Percentiles rank a stretch among this genome's conserved stretches.
Evolutionary conservation across 352 stramenopile species (phyloP).

Genomic region (Globisporangium cylindrosporum): DNA sequence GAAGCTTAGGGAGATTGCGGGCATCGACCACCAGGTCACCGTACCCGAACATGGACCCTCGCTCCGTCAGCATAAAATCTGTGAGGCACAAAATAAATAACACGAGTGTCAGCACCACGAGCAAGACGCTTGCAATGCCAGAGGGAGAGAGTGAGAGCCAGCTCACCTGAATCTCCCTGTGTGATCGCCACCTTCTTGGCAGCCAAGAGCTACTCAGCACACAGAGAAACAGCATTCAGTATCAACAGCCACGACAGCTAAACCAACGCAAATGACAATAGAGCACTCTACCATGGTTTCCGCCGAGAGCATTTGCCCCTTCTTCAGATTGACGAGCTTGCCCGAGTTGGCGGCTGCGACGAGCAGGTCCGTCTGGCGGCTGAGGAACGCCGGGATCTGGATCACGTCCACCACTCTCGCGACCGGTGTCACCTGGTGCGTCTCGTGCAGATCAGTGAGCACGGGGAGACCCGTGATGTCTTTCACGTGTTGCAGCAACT

Average conservation of each 20-base stretch:
- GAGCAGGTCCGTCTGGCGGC: slow-evolving; percentile 86
- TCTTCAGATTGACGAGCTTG: slow-evolving; percentile 86
- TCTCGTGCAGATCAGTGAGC: slow-evolving; percentile 87
- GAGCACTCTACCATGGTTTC: slow-evolving; percentile 65
- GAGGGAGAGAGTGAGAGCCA: not conserved
- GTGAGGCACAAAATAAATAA: slow-evolving; percentile 7
- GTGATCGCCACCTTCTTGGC: slow-evolving; percentile 69
- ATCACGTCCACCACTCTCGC: slow-evolving; percentile 76
- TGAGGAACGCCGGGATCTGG: slow-evolving; percentile 88
- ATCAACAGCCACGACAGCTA: not conserved
- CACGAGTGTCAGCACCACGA: slow-evolving; percentile 2
- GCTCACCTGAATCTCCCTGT: slow-evolving; percentile 44
- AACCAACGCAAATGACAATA: slow-evolving; percentile 5
- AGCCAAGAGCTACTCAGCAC: slow-evolving; percentile 48
- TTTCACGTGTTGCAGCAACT: slow-evolving; percentile 75
- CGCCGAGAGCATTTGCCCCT: slow-evolving; percentile 83
- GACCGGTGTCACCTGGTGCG: slow-evolving; percentile 66
- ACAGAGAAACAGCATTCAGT: not conserved
- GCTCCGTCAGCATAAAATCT: slow-evolving; percentile 85
- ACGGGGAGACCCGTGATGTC: slow-evolving; percentile 66
- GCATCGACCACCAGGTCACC: slow-evolving; percentile 85
- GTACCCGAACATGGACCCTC: slow-evolving; percentile 87
- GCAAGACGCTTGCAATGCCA: too few relatives aligned
- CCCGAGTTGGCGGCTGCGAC: slow-evolving; percentile 72
- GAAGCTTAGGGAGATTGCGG: slow-evolving; percentile 76